Conservation (phyloP, 306 rosid genomes). For the Pyrus pyrifolia region DNA sequence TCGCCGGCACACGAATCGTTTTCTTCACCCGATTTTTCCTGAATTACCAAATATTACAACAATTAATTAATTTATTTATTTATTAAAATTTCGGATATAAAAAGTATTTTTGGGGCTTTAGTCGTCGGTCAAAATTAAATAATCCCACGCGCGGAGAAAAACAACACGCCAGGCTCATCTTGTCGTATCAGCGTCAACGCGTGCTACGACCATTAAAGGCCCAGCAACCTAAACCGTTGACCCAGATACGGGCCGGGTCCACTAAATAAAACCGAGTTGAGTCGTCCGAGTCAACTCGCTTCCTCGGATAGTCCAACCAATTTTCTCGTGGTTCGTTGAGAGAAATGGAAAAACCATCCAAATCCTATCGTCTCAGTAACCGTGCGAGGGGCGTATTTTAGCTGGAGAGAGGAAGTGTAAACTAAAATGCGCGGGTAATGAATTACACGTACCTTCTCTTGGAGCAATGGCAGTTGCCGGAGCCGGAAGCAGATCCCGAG, state of each 20-base stretch:
- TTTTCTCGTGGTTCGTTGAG: background rate
- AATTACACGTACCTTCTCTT: conserved; percentile 56
- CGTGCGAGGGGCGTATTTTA: background rate
- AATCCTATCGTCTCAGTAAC: background rate
- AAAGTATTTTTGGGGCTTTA: background rate
- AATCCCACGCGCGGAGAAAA: background rate
- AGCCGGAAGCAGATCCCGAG: conserved; percentile 37
- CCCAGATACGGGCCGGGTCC: background rate
- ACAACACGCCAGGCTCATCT: background rate
- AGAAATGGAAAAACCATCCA: background rate
- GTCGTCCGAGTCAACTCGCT: background rate
- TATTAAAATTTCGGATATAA: too few species aligned
- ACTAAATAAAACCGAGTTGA: background rate
- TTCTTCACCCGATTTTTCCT: conserved; percentile 79
- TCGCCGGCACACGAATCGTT: conserved; percentile 69
- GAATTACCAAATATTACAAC: background rate
- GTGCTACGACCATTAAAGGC: conserved; percentile 21
- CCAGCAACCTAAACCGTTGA: conserved; percentile 37
- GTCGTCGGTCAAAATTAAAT: background rate
- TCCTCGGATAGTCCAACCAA: background rate
- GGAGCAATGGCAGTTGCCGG: conserved; percentile 77
- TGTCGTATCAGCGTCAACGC: conserved; percentile 34
- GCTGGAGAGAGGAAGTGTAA: background rate
- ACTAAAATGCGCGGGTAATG: background rate
- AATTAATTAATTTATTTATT: background rate